Conservation (phyloP, 2,329 filamentous ascomycete species). For the Fusarium brachygibbosum region DNA sequence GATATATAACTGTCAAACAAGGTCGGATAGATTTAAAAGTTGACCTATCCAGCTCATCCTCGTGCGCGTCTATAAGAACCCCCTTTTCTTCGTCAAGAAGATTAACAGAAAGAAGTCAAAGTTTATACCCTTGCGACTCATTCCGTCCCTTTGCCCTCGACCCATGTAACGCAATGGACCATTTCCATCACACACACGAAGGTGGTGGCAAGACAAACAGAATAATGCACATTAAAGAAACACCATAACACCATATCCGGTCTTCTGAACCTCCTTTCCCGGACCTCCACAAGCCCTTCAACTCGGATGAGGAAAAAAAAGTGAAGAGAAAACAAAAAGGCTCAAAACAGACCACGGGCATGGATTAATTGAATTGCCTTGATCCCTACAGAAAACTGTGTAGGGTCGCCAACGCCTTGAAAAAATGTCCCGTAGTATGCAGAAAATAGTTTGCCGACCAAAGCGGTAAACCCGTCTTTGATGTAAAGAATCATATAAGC, state of each 20-base stretch:
- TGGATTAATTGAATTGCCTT: constrained; percentile 6
- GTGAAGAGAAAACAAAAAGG: constrained; percentile 9
- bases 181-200: constrained; percentile 1
- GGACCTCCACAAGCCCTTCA: constrained; percentile 5
- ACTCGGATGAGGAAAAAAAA: constrained; percentile 1
- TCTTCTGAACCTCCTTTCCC: constrained; percentile 21
- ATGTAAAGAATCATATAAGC: constrained; percentile 17
- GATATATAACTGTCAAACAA: constrained; percentile 7
- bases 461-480: constrained; percentile 22
- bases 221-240: constrained; percentile 19
- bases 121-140: constrained; percentile 10
- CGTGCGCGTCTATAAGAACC: constrained; percentile 5
- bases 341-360: constrained; percentile 19
- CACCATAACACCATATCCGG: constrained; percentile 32
- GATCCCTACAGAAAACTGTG: not conserved
- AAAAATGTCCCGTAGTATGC: constrained; percentile 21
- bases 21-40: constrained; percentile 6
- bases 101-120: constrained; percentile 16
- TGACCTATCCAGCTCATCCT: constrained; percentile 8
- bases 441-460: constrained; percentile 27
- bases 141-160: not conserved
- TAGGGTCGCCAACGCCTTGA: not conserved
- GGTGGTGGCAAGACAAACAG: constrained; percentile 10
- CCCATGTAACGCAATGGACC: constrained; percentile 10
- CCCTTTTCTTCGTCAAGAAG: not conserved